A percentile compares a stretch with the other conserved stretches of the same genome.
Evolutionary conservation across 1,139 yeast genomes (phyloP).

Genomic region (Dujonia santamariae): DNA sequence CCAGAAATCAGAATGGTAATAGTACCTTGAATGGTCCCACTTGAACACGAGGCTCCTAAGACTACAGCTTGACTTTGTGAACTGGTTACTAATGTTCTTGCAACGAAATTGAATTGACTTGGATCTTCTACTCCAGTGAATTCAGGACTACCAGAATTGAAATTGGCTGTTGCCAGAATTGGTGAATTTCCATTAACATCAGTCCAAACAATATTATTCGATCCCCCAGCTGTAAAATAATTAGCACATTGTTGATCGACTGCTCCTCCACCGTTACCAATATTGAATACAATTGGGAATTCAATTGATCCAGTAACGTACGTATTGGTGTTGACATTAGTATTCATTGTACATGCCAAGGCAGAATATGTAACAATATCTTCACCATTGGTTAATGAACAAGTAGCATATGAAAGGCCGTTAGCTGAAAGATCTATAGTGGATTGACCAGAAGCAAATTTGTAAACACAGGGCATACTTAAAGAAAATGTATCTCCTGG

Average conservation of each 20-base stretch:
- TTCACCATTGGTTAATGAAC: conserved; percentile 23
- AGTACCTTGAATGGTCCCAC: background rate
- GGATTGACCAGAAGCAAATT: conserved; percentile 19
- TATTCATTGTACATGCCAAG: conserved; percentile 22
- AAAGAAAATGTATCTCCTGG: conserved; percentile 34
- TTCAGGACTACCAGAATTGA: background rate
- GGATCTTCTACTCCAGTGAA: background rate
- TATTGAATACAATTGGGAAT: conserved; percentile 26
- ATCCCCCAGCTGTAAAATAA: conserved; percentile 18
- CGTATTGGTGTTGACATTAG: conserved; percentile 11
- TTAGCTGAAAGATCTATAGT: conserved; percentile 17
- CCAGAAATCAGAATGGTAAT: background rate
- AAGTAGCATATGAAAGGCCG: conserved; percentile 22
- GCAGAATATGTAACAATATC: conserved; percentile 19
- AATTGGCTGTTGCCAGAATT: background rate
- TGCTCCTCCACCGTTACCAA: conserved; percentile 19
- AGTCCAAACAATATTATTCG: conserved; percentile 23
- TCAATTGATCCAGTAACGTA: conserved; percentile 20
- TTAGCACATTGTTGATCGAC: conserved; percentile 20
- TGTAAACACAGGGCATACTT: conserved; percentile 28
- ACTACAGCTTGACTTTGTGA: background rate
- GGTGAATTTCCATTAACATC: conserved; percentile 21
- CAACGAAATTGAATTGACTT: background rate
- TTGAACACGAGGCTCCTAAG: background rate
- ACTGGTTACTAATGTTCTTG: background rate